phyloP scores from a whole-genome alignment of 2,329 filamentous ascomycete genomes.

The Aspergillus unguis region DNA sequence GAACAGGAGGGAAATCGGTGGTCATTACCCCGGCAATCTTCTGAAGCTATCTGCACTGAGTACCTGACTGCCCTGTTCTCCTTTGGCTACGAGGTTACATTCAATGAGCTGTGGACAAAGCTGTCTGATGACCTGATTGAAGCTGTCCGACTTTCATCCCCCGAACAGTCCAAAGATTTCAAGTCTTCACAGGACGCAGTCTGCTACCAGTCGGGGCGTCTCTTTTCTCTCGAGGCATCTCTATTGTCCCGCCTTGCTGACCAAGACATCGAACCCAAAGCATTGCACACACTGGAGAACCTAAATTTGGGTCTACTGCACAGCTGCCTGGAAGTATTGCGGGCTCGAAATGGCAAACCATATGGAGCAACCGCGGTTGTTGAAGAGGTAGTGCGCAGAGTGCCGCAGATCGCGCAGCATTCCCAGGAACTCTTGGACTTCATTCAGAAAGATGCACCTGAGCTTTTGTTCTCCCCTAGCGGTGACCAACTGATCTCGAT shows the following conservation, averaged over 20 bases:
- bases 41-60: conserved; percentile 37
- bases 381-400: conserved; percentile 50
- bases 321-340: conserved; percentile 50
- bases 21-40: conserved; percentile 46
- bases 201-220: conserved; percentile 63
- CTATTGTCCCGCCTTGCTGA: conserved; percentile 30
- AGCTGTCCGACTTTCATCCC: conserved; percentile 69
- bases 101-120: conserved; percentile 60
- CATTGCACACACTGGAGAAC: conserved; percentile 36
- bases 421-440: conserved; percentile 50
- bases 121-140: conserved; percentile 62
- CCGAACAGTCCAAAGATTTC: conserved; percentile 77
- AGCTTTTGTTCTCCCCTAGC: conserved; percentile 66
- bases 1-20: conserved; percentile 47
- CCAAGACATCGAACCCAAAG: conserved; percentile 21
- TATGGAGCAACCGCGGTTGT: conserved; percentile 62
- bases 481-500: conserved; percentile 63
- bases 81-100: conserved; percentile 45
- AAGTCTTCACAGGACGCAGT: conserved; percentile 68
- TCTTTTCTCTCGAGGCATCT: conserved; percentile 57
- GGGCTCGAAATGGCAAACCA: conserved; percentile 60
- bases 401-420: conserved; percentile 40
- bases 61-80: conserved; percentile 39
- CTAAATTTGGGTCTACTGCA: conserved; percentile 41
- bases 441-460: conserved; percentile 54